Base-by-base conservation (phyloP, 352 stramenopile genomes). In the Phytopythium chamaehyphon region DNA sequence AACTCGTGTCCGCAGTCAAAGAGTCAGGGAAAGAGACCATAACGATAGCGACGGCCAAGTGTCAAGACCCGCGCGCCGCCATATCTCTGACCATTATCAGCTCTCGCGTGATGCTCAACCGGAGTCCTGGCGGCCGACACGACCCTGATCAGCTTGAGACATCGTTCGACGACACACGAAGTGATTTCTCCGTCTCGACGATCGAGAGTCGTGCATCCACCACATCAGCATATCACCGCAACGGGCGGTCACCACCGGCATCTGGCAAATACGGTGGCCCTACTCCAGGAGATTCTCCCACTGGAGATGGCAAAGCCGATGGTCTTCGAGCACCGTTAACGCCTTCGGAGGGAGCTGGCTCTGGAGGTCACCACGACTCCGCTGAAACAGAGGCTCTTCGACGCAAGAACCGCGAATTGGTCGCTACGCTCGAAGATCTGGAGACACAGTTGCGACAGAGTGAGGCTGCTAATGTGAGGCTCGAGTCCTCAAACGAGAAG, bases 1-100 rank as follows among this genome's bases (percentile, higher is more conserved):
- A 90, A 47, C 61, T 86, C 18, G 71, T 90, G 37, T 70, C 77
- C 18, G 73, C 73, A 38, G 72, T 71, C 55, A 79, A 81, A 31
- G 73, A 87, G 24, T 69, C 78, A 6, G 69, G 61, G 16, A 89
- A 89, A 46, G 78, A 89, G 59, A 84, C 65, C 19, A 65, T 84
- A 22, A 73, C 71, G 22, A 67, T 87, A 26, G 76, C 71, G 3
- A 55, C 74, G 0, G 56, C 71, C 50, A 87, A 87, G 60, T 87
- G 78, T 38, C 68, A 84, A 19, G 78, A 89, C 40, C 61, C 62
- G 36, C 71, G 73, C 40, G 78, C 78, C 10, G 82, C 71, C 28
- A 75, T 89, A 7, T 85, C 73, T n/a, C 36, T 87, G 22, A 87
- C 75, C 0, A 61, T 80, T 3, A 69, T 89, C 21, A 72, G 71